A percentile compares a stretch with the other conserved stretches of the same genome.
Evolutionary conservation across 305 asterid species (phyloP).

Genomic region (Striga hermonthica): DNA sequence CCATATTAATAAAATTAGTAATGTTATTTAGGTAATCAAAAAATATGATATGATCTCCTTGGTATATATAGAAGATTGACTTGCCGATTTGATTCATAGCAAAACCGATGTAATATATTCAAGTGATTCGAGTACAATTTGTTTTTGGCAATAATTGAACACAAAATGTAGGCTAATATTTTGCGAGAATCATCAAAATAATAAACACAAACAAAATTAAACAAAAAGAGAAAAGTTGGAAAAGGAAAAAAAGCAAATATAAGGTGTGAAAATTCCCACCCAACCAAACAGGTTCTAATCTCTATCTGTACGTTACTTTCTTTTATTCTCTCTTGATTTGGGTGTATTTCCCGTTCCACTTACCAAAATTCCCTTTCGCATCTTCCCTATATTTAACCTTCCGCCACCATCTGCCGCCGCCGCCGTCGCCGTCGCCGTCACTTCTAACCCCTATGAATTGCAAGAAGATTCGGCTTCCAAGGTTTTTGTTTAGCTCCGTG

Average conservation of each 20-base stretch:
- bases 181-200: too few relatives aligned
- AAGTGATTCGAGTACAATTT: too few relatives aligned
- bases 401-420: conserved; percentile 28
- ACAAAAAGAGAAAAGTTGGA: conserved; percentile 4
- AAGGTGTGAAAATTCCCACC: conserved; percentile 31
- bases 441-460: conserved; percentile 41
- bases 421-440: conserved; percentile 22
- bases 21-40: too few relatives aligned
- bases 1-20: too few relatives aligned
- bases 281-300: conserved; percentile 41
- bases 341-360: conserved; percentile 28
- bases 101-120: too few relatives aligned
- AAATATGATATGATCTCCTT: too few relatives aligned
- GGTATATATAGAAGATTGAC: too few relatives aligned
- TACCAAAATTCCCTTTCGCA: conserved; percentile 31
- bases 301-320: conserved; percentile 43
- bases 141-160: too few relatives aligned
- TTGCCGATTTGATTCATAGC: too few relatives aligned
- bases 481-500: conserved; percentile 45
- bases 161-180: too few relatives aligned
- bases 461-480: conserved; percentile 37
- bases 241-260: conserved; percentile 23
- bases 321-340: conserved; percentile 28
- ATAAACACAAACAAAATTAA: neutral
- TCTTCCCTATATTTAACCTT: conserved; percentile 26